Conservation (phyloP, 441 rosid species). For the Daphne laureola region DNA sequence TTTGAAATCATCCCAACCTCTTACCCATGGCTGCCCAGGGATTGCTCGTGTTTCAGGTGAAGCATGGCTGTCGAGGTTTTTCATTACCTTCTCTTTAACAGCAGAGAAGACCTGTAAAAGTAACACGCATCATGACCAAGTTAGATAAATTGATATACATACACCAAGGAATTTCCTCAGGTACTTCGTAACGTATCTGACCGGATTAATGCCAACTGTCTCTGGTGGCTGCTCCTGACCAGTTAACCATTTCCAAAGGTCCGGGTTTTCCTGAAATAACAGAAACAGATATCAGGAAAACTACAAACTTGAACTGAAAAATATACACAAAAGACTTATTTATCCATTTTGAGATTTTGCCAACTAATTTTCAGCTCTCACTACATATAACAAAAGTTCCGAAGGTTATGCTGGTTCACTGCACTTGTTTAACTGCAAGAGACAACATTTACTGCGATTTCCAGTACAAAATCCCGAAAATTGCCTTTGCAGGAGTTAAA, state of each 20-base stretch:
- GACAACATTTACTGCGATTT: too few species aligned
- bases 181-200: constrained; percentile 19
- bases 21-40: constrained; percentile 65
- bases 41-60: constrained; percentile 48
- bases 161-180: neutral
- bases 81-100: constrained; percentile 52
- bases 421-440: too few species aligned
- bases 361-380: too few species aligned
- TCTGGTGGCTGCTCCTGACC: constrained; percentile 87
- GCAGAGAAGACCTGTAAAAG: constrained; percentile 61
- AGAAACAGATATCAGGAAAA: constrained; percentile 1
- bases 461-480: too few species aligned
- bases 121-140: neutral
- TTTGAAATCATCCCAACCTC: constrained; percentile 78
- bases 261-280: constrained; percentile 73
- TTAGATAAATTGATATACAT: too few species aligned
- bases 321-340: too few species aligned
- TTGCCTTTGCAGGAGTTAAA: too few species aligned
- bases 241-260: constrained; percentile 91
- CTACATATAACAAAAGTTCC: too few species aligned
- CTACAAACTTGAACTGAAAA: too few species aligned
- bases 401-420: too few species aligned
- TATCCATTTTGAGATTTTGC: too few species aligned
- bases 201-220: constrained; percentile 56
- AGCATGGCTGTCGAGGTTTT: constrained; percentile 45